Evolutionary conservation across 2,329 filamentous ascomycete genomes (phyloP).

Genomic region (Fusarium sp.): DNA sequence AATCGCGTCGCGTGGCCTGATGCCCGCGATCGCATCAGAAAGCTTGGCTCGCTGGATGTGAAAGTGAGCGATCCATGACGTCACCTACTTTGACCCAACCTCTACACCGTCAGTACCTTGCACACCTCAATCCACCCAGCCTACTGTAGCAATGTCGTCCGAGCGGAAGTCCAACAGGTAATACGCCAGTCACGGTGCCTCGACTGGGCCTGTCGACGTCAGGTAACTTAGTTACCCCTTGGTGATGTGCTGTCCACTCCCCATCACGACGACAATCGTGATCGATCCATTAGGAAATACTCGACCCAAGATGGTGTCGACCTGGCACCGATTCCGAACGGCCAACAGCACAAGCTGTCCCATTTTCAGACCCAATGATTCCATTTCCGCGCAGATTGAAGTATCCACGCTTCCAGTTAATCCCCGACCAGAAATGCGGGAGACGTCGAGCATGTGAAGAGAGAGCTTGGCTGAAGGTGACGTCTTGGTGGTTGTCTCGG

Average conservation of each 20-base stretch:
- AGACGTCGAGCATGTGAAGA: constrained; percentile 18
- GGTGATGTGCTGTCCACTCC: background rate
- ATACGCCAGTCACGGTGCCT: background rate
- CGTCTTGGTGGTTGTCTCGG: constrained; percentile 34
- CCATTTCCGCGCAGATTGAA: background rate
- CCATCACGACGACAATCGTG: constrained; percentile 21
- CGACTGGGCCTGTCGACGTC: constrained; percentile 23
- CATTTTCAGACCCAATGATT: background rate
- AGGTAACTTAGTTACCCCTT: background rate
- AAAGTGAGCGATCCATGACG: constrained; percentile 41
- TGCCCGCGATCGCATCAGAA: constrained; percentile 32
- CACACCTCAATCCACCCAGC: background rate
- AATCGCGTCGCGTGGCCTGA: constrained; percentile 19
- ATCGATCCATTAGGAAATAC: constrained; percentile 33
- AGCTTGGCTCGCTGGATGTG: constrained; percentile 25
- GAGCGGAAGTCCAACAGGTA: constrained; percentile 3
- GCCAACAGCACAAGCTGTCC: background rate
- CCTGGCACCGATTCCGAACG: background rate
- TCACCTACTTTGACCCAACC: constrained; percentile 24
- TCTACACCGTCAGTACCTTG: constrained; percentile 1
- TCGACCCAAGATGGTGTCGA: constrained; percentile 26
- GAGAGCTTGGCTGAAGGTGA: constrained; percentile 24
- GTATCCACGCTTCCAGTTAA: constrained; percentile 6
- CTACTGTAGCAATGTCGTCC: background rate
- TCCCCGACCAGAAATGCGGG: constrained; percentile 13